Evolutionary conservation across 1,284 basidiomycete species (phyloP).

Genomic region (Flammula alnicola): DNA sequence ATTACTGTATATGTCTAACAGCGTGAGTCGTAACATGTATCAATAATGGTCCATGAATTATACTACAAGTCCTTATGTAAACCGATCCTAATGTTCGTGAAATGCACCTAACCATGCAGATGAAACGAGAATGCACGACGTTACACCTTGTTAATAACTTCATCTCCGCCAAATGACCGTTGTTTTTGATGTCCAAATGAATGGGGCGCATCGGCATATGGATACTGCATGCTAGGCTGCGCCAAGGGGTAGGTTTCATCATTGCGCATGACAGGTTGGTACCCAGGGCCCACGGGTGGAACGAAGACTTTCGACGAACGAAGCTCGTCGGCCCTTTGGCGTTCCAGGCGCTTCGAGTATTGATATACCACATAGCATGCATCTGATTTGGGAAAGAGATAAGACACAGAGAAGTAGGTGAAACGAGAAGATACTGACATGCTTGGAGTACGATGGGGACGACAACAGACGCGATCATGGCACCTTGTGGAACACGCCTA

Average conservation of each 20-base stretch:
- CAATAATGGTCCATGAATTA: no score
- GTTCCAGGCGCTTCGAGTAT: constrained; percentile 35
- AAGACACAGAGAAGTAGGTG: background rate
- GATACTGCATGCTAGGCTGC: constrained; percentile 30
- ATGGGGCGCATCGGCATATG: constrained; percentile 33
- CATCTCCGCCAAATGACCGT: constrained; percentile 10
- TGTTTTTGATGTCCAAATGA: constrained; percentile 31
- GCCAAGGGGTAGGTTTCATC: constrained; percentile 32
- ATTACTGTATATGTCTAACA: no score
- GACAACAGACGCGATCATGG: constrained; percentile 32
- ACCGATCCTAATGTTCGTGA: no score
- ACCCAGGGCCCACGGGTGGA: constrained; percentile 25
- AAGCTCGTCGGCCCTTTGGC: constrained; percentile 27
- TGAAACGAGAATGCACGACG: no score
- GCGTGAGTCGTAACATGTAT: no score
- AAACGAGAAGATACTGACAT: constrained; percentile 32
- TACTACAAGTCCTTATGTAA: no score
- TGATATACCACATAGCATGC: constrained; percentile 39
- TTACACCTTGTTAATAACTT: constrained; percentile 13
- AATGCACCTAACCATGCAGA: no score
- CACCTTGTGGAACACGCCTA: constrained; percentile 31
- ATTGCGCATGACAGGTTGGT: constrained; percentile 30
- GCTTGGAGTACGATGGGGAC: constrained; percentile 39
- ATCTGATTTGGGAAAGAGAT: constrained; percentile 29
- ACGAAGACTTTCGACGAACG: constrained; percentile 23